phyloP scores from a whole-genome alignment of 805 yeast species.

The Starmerella apis region DNA sequence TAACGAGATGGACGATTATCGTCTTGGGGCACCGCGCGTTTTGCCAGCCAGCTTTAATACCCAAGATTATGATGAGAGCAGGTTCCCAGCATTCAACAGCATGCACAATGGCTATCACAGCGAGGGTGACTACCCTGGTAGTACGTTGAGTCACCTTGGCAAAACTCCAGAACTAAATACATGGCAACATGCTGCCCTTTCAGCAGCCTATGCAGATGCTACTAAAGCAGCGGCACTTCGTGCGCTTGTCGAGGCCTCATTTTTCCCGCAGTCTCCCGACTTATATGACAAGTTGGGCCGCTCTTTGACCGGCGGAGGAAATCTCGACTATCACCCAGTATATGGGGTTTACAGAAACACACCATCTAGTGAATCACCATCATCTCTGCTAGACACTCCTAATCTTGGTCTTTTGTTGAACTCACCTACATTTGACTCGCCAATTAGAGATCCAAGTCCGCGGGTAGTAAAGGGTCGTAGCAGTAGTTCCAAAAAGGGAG shows the following conservation, averaged over 20 bases:
- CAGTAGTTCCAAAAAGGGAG: background rate
- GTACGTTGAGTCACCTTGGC: background rate
- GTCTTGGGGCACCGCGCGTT: background rate
- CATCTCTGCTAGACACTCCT: background rate
- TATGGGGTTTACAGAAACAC: conserved; percentile 1
- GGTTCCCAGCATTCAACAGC: background rate
- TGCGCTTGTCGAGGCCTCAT: background rate
- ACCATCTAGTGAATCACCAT: background rate
- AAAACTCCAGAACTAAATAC: conserved; percentile 1
- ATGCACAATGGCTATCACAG: background rate
- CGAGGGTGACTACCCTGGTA: background rate
- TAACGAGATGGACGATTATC: background rate
- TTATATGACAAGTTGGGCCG: background rate
- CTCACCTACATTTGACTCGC: conserved; percentile 1
- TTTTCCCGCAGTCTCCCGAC: conserved; percentile 1
- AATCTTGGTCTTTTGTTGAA: background rate
- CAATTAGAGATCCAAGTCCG: background rate
- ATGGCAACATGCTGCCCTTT: conserved; percentile 1
- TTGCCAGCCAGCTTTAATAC: background rate
- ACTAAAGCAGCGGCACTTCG: background rate
- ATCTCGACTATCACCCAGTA: background rate
- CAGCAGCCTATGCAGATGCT: background rate
- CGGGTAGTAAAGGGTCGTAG: background rate
- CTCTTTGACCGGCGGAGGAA: background rate
- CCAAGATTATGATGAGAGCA: background rate